Percentiles rank a stretch among this genome's conserved stretches.
Evolutionary conservation across 345 rosid species (phyloP).

Genomic region (Syzygium oleosum): DNA sequence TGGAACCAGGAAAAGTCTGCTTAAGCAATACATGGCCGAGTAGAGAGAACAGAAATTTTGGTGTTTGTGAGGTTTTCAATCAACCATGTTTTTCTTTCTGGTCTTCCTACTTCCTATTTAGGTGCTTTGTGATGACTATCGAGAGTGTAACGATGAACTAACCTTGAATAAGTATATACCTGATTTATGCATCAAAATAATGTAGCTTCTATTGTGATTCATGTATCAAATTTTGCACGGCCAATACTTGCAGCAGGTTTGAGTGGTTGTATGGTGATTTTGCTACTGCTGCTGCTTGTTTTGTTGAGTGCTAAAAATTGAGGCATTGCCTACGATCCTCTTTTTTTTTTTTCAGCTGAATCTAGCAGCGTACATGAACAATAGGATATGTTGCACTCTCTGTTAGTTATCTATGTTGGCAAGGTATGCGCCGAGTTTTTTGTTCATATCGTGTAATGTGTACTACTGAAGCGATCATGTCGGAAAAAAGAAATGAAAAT

Average conservation of each 20-base stretch:
- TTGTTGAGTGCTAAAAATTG: not conserved
- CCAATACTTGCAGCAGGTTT: not conserved
- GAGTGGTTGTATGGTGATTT: not conserved
- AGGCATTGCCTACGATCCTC: too few relatives aligned
- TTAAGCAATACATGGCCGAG: not conserved
- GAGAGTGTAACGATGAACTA: not conserved
- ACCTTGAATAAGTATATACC: not conserved
- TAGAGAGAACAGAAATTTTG: not conserved
- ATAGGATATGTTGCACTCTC: not conserved
- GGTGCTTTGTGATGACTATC: not conserved
- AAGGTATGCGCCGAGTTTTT: not conserved
- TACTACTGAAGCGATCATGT: not conserved
- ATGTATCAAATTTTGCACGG: not conserved
- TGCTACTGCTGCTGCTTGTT: not conserved
- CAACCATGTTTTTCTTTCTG: too few relatives aligned
- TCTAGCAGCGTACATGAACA: not conserved
- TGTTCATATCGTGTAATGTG: not conserved
- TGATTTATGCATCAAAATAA: not conserved
- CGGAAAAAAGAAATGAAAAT: not conserved
- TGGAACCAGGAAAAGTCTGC: slow-evolving; percentile 18
- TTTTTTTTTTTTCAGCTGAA: too few relatives aligned
- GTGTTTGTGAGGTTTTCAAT: not conserved
- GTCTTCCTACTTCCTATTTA: too few relatives aligned
- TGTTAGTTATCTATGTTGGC: not conserved
- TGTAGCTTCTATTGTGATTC: not conserved